Evolutionary conservation across 805 yeast genomes (phyloP).

Genomic region (Suhomyces xylopsoci): DNA sequence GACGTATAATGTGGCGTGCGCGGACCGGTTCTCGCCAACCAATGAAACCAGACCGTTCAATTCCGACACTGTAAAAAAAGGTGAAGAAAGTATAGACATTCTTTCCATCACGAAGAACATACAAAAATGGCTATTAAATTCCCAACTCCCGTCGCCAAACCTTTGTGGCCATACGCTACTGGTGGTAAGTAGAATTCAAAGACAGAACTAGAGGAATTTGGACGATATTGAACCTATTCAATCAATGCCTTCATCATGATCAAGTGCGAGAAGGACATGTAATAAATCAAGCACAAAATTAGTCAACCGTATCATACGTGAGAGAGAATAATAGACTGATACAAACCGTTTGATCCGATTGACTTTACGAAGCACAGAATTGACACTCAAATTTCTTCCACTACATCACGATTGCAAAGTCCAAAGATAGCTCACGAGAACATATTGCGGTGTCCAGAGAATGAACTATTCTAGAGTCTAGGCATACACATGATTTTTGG

Average conservation of each 20-base stretch:
- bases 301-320: not conserved
- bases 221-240: not conserved
- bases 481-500: not conserved
- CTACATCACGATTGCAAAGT: not conserved
- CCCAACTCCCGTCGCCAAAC: slow-evolving; percentile 57
- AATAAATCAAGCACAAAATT: not conserved
- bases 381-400: not conserved
- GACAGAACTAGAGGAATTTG: not conserved
- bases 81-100: slow-evolving; percentile 1
- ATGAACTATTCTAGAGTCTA: not conserved
- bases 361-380: not conserved
- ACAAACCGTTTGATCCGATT: not conserved
- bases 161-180: slow-evolving; percentile 85
- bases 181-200: slow-evolving; percentile 57
- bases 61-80: slow-evolving; percentile 4
- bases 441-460: not conserved
- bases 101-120: not conserved
- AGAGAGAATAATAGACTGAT: not conserved
- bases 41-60: slow-evolving; percentile 1
- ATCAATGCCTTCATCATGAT: not conserved
- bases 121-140: slow-evolving; percentile 36
- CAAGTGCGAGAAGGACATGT: not conserved
- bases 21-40: slow-evolving; percentile 1
- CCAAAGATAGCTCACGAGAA: not conserved
- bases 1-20: not conserved